phyloP scores from a whole-genome alignment of 192 early-diverging fungal species.

The Dissophora ornata region DNA sequence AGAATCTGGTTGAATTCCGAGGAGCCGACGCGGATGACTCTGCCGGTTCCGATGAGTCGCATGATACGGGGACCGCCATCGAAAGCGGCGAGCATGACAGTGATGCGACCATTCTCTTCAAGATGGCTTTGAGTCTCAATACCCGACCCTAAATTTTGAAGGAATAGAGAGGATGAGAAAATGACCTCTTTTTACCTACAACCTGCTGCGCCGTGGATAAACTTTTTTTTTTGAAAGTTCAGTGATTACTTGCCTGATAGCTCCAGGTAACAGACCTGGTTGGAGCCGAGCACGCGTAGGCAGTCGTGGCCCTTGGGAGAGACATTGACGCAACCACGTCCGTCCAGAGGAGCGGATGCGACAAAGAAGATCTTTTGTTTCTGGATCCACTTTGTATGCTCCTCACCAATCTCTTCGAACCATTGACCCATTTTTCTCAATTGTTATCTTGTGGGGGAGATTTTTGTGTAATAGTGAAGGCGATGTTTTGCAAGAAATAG shows the following conservation, averaged over 20 bases:
- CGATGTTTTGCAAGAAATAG: too few relatives aligned
- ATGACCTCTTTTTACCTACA: too few relatives aligned
- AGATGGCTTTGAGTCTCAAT: constrained; percentile 73
- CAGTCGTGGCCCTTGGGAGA: constrained; percentile 72
- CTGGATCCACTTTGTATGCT: constrained; percentile 62
- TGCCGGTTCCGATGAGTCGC: constrained; percentile 68
- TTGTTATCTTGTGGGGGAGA: too few relatives aligned
- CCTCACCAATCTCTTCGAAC: constrained; percentile 55
- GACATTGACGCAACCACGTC: constrained; percentile 63
- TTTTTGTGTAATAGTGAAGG: neutral
- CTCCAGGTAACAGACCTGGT: constrained; percentile 56
- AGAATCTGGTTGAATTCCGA: constrained; percentile 60
- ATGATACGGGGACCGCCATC: constrained; percentile 72
- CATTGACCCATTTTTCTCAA: constrained; percentile 67
- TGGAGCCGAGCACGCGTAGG: constrained; percentile 59
- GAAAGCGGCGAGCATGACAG: constrained; percentile 74
- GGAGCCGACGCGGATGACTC: constrained; percentile 59
- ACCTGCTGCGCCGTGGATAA: too few relatives aligned
- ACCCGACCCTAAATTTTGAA: constrained; percentile 46
- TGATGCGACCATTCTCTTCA: constrained; percentile 71
- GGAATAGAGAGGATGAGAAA: neutral
- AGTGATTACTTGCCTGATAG: constrained; percentile 43
- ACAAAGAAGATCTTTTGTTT: constrained; percentile 72
- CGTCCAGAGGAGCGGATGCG: constrained; percentile 63
- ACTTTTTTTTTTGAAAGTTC: too few relatives aligned